Conservation (phyloP, 2,329 filamentous ascomycete species). For the Trematosphaeria pertusa region DNA sequence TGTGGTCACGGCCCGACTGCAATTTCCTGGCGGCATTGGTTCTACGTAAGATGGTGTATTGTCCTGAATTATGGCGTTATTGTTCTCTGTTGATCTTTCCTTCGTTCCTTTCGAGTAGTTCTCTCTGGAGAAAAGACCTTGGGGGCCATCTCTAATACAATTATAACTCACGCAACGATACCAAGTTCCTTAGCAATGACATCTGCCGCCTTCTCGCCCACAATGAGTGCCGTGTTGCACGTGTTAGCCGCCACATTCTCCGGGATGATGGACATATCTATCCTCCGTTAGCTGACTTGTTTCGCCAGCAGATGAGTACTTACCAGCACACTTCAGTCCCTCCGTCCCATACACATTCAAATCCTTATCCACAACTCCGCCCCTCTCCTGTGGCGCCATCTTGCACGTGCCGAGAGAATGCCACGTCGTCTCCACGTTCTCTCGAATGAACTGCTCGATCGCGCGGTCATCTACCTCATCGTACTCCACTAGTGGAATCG, state of each 20-base stretch:
- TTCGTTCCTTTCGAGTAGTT: too few relatives aligned
- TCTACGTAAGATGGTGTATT: too few relatives aligned
- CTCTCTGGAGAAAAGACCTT: too few relatives aligned
- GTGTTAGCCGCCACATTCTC: conserved; percentile 56
- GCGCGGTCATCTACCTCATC: conserved; percentile 42
- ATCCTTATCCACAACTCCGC: conserved; percentile 35
- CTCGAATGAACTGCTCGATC: conserved; percentile 52
- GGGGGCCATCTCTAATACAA: too few relatives aligned
- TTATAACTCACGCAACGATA: not conserved
- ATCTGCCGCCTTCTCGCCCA: conserved; percentile 42
- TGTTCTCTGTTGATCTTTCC: too few relatives aligned
- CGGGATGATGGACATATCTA: conserved; percentile 53
- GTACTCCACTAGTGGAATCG: conserved; percentile 24
- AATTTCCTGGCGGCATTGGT: too few relatives aligned
- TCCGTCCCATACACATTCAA: conserved; percentile 39
- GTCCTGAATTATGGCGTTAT: too few relatives aligned
- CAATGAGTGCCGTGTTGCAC: conserved; percentile 53
- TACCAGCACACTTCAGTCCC: conserved; percentile 62
- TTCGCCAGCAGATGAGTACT: conserved; percentile 40
- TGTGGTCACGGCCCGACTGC: too few relatives aligned
- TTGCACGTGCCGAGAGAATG: conserved; percentile 42
- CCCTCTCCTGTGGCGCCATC: conserved; percentile 39
- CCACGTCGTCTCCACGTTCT: conserved; percentile 41
- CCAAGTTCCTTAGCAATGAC: conserved; percentile 45
- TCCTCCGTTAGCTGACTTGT: conserved; percentile 44